Evolutionary conservation across 2,329 filamentous ascomycete species (phyloP).

Genomic region (Escovopsis sp.): DNA sequence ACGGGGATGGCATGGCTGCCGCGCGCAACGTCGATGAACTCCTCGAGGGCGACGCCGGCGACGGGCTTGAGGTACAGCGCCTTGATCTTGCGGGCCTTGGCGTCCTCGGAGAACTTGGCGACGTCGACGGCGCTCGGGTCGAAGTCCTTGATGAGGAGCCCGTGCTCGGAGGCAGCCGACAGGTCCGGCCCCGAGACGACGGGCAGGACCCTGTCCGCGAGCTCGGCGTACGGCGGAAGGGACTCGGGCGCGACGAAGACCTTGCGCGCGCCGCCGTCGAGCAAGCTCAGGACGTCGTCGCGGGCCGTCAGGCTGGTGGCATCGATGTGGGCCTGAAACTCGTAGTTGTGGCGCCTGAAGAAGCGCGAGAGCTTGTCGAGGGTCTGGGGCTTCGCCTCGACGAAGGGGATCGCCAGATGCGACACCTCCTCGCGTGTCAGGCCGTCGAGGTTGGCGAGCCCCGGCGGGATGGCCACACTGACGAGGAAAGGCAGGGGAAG

Average conservation of each 20-base stretch:
- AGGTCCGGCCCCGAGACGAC: constrained; percentile 31
- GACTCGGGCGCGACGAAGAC: constrained; percentile 67
- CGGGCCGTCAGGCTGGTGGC: constrained; percentile 51
- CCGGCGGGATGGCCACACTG: constrained; percentile 37
- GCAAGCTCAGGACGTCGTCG: constrained; percentile 63
- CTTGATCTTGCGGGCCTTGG: constrained; percentile 30
- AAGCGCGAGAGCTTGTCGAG: constrained; percentile 32
- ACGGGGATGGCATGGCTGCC: constrained; percentile 52
- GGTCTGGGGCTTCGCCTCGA: constrained; percentile 35
- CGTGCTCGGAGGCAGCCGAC: constrained; percentile 31
- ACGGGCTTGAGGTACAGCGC: constrained; percentile 36
- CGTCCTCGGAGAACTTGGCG: constrained; percentile 29
- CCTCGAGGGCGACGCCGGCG: constrained; percentile 29
- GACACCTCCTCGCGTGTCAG: constrained; percentile 42
- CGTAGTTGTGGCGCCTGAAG: constrained; percentile 33
- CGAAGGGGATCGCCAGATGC: constrained; percentile 43
- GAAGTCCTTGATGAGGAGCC: constrained; percentile 38
- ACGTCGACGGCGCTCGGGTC: constrained; percentile 28
- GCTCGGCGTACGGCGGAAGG: constrained; percentile 41
- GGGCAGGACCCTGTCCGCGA: constrained; percentile 39
- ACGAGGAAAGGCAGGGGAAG: constrained; percentile 49
- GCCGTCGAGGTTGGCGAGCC: constrained; percentile 34
- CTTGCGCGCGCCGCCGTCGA: constrained; percentile 73
- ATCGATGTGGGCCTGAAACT: constrained; percentile 58
- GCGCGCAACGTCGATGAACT: constrained; percentile 32